Base-by-base conservation (phyloP, 176 grass and related monocot species). In the Typha latifolia region DNA sequence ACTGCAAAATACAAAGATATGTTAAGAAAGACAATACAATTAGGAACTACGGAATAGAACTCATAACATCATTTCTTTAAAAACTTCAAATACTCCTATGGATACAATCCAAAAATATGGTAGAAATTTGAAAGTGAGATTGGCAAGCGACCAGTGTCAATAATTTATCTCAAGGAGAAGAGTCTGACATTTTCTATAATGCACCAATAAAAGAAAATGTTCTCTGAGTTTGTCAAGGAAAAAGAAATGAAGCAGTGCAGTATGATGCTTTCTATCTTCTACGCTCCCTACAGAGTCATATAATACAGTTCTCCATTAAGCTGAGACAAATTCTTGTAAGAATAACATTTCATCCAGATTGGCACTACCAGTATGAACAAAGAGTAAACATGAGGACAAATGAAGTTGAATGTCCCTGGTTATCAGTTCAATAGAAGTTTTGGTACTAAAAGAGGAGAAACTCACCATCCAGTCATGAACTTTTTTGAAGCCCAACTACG, bases 401-500 rank as follows among this genome's bases (percentile, higher is more conserved):
- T 22, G 61, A 48, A 61, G 55, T 47, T 3, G 9, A 43, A 10
- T 61, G 4, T 37, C 21, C 13, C 14, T 15, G 43, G 53, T 14
- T 12, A 18, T 9, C 47, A 1, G 2, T 24, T n/a, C 16, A 52
- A 49, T 14, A 51, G 9, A 74, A 52, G 51, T 32, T 9, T 49
- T 71, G 5, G 49, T 20, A 12, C 48, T 27, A 24, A 73, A 50
- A 64, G 4, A 9, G 5, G 20, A 12, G 56, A 74, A 37, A n/a
- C 23, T 22, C 62, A 74, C 72, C 72, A 74, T 74, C 72, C 72
- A 11, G 72, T 74, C 61, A 74, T 74, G 62, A 74, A 74, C 62
- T 74, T 74, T 63, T 74, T 74, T 64, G 72, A 74, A 49, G 72
- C 62, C 72, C 72, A 74, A 74, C 72, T 74, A 32, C 72, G 72